Conservation (phyloP, 1,139 yeast species). For the Geotrichum reessii region DNA sequence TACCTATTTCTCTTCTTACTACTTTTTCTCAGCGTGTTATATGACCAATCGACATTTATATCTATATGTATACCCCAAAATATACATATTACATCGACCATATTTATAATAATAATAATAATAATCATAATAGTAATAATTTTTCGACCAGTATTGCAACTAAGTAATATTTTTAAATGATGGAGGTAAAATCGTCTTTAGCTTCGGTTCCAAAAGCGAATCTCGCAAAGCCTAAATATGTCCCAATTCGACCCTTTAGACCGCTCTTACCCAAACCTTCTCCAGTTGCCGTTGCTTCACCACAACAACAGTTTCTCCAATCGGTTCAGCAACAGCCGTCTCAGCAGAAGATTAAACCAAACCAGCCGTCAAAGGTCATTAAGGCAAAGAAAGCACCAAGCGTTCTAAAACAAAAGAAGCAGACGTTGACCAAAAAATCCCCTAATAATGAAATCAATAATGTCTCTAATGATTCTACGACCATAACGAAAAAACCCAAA, state of each 20-base stretch:
- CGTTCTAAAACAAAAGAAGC: constrained; percentile 6
- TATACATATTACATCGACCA: constrained; percentile 18
- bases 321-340: background rate
- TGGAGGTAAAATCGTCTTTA: background rate
- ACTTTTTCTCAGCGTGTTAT: constrained; percentile 8
- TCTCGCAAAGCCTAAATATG: constrained; percentile 23
- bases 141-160: background rate
- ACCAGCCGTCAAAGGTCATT: constrained; percentile 3
- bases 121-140: background rate
- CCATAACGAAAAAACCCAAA: constrained; percentile 2
- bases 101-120: constrained; percentile 9
- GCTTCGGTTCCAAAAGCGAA: background rate
- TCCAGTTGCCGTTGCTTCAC: background rate
- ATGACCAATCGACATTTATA: constrained; percentile 16
- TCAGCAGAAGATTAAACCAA: background rate
- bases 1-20: background rate
- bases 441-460: constrained; percentile 3
- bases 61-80: constrained; percentile 16
- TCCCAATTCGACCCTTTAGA: constrained; percentile 36
- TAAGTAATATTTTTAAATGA: background rate
- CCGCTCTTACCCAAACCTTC: constrained; percentile 35
- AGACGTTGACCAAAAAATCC: background rate
- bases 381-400: constrained; percentile 22
- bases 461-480: constrained; percentile 3
- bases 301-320: background rate